These are phyloP conservation scores for Zea mays DNA, from an alignment of 176 grass and related monocot genomes.

Conservation along the genomic window Zm-B73-REFERENCE-NAM-5.0 NC_050105.1:823501-824000, in stretches of 20 bases:
- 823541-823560: constrained; percentile 71
- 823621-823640: constrained; percentile 80
- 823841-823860: constrained; percentile 51
- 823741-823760: neutral
- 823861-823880: constrained; percentile 46
- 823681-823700: constrained; percentile 53
- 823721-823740: neutral
- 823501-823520: constrained; percentile 48
- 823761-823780: neutral
- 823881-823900: constrained; percentile 43
- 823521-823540: constrained; percentile 66
- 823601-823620: constrained; percentile 68
- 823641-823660: constrained; percentile 65
- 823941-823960: constrained; percentile 59
- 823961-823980: constrained; percentile 60
- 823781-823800: neutral
- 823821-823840: constrained; percentile 56
- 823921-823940: constrained; percentile 64
- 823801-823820: constrained; percentile 58
- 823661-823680: neutral
- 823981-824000: constrained; percentile 43
- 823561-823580: constrained; percentile 62
- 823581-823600: constrained; percentile 73
- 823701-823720: constrained; percentile 66
- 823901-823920: constrained; percentile 64